These are phyloP conservation scores for Beverwykella pulmonaria DNA, from an alignment of 495 filamentous ascomycete species.

Conservation along the genomic window DNA sequence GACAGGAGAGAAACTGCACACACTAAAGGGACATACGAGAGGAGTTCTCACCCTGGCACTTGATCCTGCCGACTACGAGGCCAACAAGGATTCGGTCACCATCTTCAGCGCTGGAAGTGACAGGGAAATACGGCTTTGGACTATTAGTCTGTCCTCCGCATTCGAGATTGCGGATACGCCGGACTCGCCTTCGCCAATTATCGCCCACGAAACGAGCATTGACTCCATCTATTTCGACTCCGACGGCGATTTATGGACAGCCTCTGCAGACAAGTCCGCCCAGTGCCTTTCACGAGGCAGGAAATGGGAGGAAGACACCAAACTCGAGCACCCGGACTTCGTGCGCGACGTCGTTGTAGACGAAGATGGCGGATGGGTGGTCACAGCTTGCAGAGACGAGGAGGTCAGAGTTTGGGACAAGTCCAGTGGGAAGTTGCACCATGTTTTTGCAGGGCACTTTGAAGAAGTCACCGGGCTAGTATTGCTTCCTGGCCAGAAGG, in stretches of 20 bases:
- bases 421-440: slow-evolving; percentile 71
- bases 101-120: slow-evolving; percentile 83
- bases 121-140: slow-evolving; percentile 79
- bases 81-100: slow-evolving; percentile 49
- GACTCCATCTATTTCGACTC: slow-evolving; percentile 70
- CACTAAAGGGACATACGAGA: slow-evolving; percentile 76
- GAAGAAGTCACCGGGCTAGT: slow-evolving; percentile 86
- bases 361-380: slow-evolving; percentile 73
- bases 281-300: slow-evolving; percentile 70
- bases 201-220: slow-evolving; percentile 87
- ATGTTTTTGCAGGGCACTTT: slow-evolving; percentile 81
- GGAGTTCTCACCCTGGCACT: slow-evolving; percentile 74
- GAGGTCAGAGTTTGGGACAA: slow-evolving; percentile 87
- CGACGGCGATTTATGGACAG: slow-evolving; percentile 81
- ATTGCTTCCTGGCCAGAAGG: slow-evolving; percentile 56
- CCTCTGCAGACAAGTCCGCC: slow-evolving; percentile 80
- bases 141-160: slow-evolving; percentile 44
- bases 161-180: slow-evolving; percentile 25
- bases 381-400: slow-evolving; percentile 90
- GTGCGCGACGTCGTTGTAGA: slow-evolving; percentile 78
- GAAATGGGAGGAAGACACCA: slow-evolving; percentile 70
- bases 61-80: slow-evolving; percentile 56
- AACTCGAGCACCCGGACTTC: slow-evolving; percentile 80
- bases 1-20: slow-evolving; percentile 68
- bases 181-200: slow-evolving; percentile 53